Base-by-base conservation (phyloP, 495 filamentous ascomycete species). In the Podospora appendiculata region DNA sequence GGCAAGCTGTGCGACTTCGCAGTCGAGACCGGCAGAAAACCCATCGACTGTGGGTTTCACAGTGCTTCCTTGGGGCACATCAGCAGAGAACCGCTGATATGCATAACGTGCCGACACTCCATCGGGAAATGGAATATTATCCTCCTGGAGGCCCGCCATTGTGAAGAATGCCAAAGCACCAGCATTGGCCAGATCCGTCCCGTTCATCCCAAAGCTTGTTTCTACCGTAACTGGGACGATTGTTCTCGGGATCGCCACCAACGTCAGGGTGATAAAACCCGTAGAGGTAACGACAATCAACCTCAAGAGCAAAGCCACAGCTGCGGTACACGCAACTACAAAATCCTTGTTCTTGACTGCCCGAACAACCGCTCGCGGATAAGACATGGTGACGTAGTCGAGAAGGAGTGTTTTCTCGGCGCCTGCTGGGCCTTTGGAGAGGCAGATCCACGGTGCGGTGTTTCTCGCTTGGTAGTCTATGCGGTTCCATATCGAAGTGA, bases 391-490 rank as follows among this genome's bases (percentile, higher is more conserved):
- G 8, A 67, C 13, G 36, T 67, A 67, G 45, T 67, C 64, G n/a
- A 67, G 54, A 13, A 67, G 39, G 12, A 67, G 39, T 9, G 61
- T 58, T 13, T 44, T 42, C 41, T 52, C 54, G 6, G 45, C 56
- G 34, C 44, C 42, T 0, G 36, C 49, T 3, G 59, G 46, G 12
- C 50, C 51, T n/a, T 45, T 51, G 11, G 51, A 44, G 0, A 64
- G 50, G 0, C 53, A 46, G 9, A 51, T 35, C 69, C 69, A 71
- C 17, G 69, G 69, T 6, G 62, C 61, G 12, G 52, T 50, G 9
- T 42, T 18, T 17, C 62, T 63, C 5, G 60, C 55, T 32, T 64
- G 56, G 40, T 68, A 67, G 32, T 67, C 67, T 11, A 60, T 53
- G 4, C 63, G 57, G 8, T 46, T 53, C 67, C 62, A 70, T 1